Evolutionary conservation across 2,329 filamentous ascomycete species (phyloP).

Genomic region (Colletotrichum destructivum): DNA sequence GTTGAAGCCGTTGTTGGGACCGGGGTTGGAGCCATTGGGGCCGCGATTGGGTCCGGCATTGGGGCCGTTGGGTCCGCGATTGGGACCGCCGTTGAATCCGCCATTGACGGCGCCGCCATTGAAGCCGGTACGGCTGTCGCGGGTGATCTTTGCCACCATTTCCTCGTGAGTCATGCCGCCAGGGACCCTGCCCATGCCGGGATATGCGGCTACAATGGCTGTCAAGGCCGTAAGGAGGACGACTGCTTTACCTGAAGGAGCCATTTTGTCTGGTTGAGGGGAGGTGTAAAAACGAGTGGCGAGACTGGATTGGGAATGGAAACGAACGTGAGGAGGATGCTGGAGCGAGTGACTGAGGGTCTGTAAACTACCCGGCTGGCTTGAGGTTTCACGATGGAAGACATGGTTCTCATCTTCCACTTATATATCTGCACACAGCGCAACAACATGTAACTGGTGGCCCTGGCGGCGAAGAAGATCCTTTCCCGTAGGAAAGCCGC

Average conservation of each 20-base stretch:
- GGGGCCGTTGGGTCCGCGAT: not conserved
- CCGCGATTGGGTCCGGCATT: too few relatives aligned
- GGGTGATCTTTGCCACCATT: not conserved
- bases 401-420: not conserved
- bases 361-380: not conserved
- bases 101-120: constrained; percentile 53
- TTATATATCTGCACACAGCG: not conserved
- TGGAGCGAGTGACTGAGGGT: constrained; percentile 10
- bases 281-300: not conserved
- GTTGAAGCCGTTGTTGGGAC: too few relatives aligned
- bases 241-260: not conserved
- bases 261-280: not conserved
- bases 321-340: constrained; percentile 2
- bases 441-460: too few relatives aligned
- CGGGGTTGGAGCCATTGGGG: not conserved
- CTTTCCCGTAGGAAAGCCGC: not conserved
- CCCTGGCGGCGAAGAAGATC: not conserved
- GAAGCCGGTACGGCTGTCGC: not conserved
- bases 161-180: constrained; percentile 21
- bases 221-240: constrained; percentile 29
- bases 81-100: constrained; percentile 55
- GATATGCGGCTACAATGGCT: constrained; percentile 32
- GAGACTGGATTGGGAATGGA: not conserved
- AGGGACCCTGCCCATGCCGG: constrained; percentile 44
- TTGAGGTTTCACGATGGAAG: not conserved